These are phyloP conservation scores for Ophiosphaerella korrae DNA, from an alignment of 2,329 filamentous ascomycete species.

Conservation along the genomic window DNA sequence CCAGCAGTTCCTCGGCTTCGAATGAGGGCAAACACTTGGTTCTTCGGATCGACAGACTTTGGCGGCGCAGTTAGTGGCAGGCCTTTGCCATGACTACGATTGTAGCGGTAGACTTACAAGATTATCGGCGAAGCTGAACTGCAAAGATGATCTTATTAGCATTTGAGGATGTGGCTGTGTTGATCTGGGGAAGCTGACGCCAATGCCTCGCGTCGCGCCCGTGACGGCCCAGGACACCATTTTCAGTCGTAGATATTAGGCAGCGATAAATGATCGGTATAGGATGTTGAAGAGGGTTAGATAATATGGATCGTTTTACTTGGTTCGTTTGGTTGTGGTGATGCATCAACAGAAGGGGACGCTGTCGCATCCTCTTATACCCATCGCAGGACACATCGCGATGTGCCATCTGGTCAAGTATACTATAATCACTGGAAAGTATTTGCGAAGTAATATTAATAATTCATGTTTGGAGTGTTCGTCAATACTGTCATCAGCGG, in stretches of 20 bases:
- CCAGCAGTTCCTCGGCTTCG: slow-evolving; percentile 13
- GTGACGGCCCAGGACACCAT: slow-evolving; percentile 20
- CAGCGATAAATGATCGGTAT: slow-evolving; percentile 6
- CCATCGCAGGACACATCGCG: neutral
- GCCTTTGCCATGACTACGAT: slow-evolving; percentile 1
- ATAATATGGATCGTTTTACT: slow-evolving; percentile 3
- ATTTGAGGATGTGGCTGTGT: slow-evolving; percentile 3
- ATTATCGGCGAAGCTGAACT: slow-evolving; percentile 13
- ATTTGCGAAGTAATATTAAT: slow-evolving; percentile 18
- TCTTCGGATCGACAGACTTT: slow-evolving; percentile 14
- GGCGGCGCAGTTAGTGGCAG: slow-evolving; percentile 3
- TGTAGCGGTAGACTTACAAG: slow-evolving; percentile 11
- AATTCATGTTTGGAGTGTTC: slow-evolving; percentile 3
- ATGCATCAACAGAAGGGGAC: slow-evolving; percentile 4
- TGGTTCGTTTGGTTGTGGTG: slow-evolving; percentile 3
- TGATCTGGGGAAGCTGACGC: slow-evolving; percentile 11
- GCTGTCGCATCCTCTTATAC: slow-evolving; percentile 5
- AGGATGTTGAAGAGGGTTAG: slow-evolving; percentile 1
- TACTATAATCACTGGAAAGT: slow-evolving; percentile 13
- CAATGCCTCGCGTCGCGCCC: slow-evolving; percentile 18
- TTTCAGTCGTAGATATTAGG: slow-evolving; percentile 3
- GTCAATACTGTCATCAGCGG: neutral
- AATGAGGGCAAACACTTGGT: slow-evolving; percentile 20
- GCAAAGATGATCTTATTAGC: slow-evolving; percentile 9
- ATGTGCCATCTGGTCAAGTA: neutral